Evolutionary conservation across 1,139 yeast genomes (phyloP).

Genomic region (Blastobotrys raffinosifermentans): DNA sequence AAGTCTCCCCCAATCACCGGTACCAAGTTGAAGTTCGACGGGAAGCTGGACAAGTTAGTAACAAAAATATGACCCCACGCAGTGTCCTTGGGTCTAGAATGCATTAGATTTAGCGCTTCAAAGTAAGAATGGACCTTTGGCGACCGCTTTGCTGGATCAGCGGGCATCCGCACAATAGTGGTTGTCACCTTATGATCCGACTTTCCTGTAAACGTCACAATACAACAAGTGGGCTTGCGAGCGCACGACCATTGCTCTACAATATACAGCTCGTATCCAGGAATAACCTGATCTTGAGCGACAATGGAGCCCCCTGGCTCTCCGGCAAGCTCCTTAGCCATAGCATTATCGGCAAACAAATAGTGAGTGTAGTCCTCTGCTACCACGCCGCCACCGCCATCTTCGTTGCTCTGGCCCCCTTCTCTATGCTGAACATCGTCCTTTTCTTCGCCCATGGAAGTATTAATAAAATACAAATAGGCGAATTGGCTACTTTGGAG

Average conservation of each 20-base stretch:
- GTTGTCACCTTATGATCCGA: constrained; percentile 55
- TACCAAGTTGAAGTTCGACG: constrained; percentile 65
- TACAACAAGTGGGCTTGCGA: constrained; percentile 58
- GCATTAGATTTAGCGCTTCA: constrained; percentile 57
- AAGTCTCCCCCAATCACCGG: constrained; percentile 64
- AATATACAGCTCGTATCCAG: constrained; percentile 79
- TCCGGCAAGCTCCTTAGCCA: constrained; percentile 13
- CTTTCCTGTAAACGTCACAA: constrained; percentile 83
- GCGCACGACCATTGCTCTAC: constrained; percentile 93
- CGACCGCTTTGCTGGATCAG: constrained; percentile 54
- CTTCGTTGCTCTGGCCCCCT: neutral
- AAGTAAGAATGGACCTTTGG: constrained; percentile 50
- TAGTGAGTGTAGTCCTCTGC: constrained; percentile 6
- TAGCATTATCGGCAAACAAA: constrained; percentile 18
- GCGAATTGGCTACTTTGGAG: neutral
- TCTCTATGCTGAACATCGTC: neutral
- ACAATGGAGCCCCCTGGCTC: constrained; percentile 19
- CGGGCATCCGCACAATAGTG: constrained; percentile 53
- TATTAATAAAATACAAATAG: neutral
- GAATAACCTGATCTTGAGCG: constrained; percentile 18
- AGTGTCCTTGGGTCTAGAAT: constrained; percentile 50
- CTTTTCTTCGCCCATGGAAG: neutral
- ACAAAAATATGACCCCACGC: constrained; percentile 60
- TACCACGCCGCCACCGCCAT: neutral
- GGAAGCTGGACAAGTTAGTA: constrained; percentile 73